Conservation (phyloP, 2,329 filamentous ascomycete species). For the Fusarium bulbicola region DNA sequence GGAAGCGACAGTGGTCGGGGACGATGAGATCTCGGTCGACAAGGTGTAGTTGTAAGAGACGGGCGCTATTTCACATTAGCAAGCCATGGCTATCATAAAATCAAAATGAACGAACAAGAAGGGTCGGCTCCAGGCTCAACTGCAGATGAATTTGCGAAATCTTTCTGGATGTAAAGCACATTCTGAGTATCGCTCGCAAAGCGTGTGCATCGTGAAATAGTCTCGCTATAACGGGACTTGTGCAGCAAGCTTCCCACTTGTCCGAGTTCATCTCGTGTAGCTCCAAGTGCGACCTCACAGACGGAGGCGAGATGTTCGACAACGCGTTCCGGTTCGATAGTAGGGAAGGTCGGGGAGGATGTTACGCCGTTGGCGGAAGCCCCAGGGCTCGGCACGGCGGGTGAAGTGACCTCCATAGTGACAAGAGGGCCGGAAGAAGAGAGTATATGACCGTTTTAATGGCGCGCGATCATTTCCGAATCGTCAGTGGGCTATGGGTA, state of each 20-base stretch:
- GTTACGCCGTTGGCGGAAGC: constrained; percentile 56
- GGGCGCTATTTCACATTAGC: constrained; percentile 47
- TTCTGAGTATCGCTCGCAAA: constrained; percentile 90
- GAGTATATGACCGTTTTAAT: constrained; percentile 31
- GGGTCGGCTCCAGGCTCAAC: constrained; percentile 59
- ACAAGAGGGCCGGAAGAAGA: constrained; percentile 26
- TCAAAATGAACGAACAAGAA: constrained; percentile 50
- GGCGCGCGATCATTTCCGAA: constrained; percentile 44
- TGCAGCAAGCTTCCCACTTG: constrained; percentile 85
- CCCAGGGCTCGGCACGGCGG: constrained; percentile 53
- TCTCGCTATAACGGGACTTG: constrained; percentile 75
- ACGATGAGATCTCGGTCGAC: constrained; percentile 82
- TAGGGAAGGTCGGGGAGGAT: constrained; percentile 57
- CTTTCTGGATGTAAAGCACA: constrained; percentile 91
- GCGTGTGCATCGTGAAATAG: constrained; percentile 84
- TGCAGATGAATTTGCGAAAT: constrained; percentile 66
- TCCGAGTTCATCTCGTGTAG: constrained; percentile 80
- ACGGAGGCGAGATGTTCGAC: constrained; percentile 77
- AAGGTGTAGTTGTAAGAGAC: constrained; percentile 78
- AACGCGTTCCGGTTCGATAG: constrained; percentile 73
- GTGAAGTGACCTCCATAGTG: constrained; percentile 64
- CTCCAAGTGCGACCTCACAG: constrained; percentile 77
- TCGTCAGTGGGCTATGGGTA: constrained; percentile 22
- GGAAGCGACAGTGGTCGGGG: constrained; percentile 82
- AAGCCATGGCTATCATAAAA: background rate